Conservation (phyloP, 768 basidiomycete genomes). For the Pisolithus albus region DNA sequence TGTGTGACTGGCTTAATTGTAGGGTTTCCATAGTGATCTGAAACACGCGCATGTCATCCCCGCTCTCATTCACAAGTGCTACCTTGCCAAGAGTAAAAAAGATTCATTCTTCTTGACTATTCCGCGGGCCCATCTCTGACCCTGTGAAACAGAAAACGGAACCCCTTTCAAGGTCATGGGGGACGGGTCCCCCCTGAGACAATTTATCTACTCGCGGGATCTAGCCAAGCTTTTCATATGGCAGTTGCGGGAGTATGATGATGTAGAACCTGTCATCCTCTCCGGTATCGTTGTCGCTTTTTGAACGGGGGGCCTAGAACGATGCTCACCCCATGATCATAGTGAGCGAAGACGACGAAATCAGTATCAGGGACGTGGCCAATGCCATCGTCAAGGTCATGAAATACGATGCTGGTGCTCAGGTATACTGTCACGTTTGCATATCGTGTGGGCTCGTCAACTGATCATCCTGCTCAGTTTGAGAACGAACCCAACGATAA, state of each 20-base stretch:
- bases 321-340: conserved; percentile 1
- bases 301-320: not conserved
- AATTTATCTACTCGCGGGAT: conserved; percentile 96
- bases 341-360: conserved; percentile 93
- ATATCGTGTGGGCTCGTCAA: not conserved
- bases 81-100: conserved; percentile 75
- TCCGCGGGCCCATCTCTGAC: not conserved
- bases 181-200: conserved; percentile 88
- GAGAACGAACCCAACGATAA: conserved; percentile 64
- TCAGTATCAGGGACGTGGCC: conserved; percentile 85
- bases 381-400: conserved; percentile 86
- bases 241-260: conserved; percentile 84
- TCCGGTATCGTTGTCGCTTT: conserved; percentile 46
- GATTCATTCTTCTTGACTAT: not conserved
- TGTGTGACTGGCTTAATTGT: not conserved
- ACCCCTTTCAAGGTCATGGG: conserved; percentile 86
- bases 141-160: conserved; percentile 49
- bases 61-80: conserved; percentile 88
- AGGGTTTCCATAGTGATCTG: conserved; percentile 54
- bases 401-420: conserved; percentile 70
- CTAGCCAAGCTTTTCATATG: conserved; percentile 94
- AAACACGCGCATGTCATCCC: conserved; percentile 94
- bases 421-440: conserved; percentile 35
- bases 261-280: conserved; percentile 89
- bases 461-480: conserved; percentile 45